Base-by-base conservation (phyloP, 805 yeast genomes). In the Myxozyma neotropica region DNA sequence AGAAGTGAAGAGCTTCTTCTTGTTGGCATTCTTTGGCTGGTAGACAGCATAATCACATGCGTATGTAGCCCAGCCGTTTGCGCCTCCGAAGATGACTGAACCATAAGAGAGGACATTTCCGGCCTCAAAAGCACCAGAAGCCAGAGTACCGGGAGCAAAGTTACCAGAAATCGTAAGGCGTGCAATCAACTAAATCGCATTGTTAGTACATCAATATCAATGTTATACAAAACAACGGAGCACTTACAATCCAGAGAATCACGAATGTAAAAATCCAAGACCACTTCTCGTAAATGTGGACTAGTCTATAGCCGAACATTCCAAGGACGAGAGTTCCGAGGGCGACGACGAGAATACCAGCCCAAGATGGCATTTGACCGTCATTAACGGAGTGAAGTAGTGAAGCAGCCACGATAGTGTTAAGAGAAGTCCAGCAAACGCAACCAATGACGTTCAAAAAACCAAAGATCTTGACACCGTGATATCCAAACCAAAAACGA, bases 391-490 rank as follows among this genome's bases (percentile, higher is more conserved):
- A 83, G 75, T 86, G 84, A 60, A 91, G 78, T 64, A 91, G 77
- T 73, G 89, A 94, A 24, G 96, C 96, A 36, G 94, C 84, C 31
- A 91, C 87, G 83, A 91, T 88, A 63, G 88, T 89, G 75, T 92
- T 92, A 49, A 90, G 93, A 8, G 96, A 89, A 74, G 94, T 88
- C 97, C 97, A 92, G 68, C 97, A 97, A 57, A 91, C 83, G 81
- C 96, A 89, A 27, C 96, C 92, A 63, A 92, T 74, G 69, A 85
- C 81, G 71, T 91, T 90, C 72, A 92, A 78, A 47, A 86, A 73
- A 8, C 95, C 86, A 70, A 89, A 87, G 58, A 90, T 79, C 72
- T 96, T 82, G 75, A 88, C 85, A 48, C 87, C 86, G 33, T 77
- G 72, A 74, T 86, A 84, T 64, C 97, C 97, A 63, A 85, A 80